phyloP scores from a whole-genome alignment of 2,329 filamentous ascomycete genomes.

The Hymenoscyphus infarciens region DNA sequence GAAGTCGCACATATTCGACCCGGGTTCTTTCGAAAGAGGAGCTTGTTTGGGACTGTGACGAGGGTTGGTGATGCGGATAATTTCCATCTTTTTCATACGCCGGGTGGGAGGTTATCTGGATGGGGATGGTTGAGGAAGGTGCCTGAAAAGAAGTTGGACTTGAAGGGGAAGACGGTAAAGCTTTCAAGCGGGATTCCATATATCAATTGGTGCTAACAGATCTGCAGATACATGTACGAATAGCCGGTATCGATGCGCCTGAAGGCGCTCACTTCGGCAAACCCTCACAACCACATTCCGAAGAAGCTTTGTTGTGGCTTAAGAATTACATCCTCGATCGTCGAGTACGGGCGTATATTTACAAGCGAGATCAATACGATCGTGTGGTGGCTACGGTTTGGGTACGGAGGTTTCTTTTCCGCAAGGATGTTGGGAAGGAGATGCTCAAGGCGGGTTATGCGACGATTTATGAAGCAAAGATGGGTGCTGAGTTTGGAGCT shows the following conservation, averaged over 20 bases:
- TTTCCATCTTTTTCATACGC: conserved; percentile 91
- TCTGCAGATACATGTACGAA: conserved; percentile 73
- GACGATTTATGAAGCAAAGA: conserved; percentile 91
- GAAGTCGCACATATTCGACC: conserved; percentile 72
- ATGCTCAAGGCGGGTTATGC: conserved; percentile 85
- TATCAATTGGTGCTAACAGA: conserved; percentile 11
- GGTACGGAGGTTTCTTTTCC: conserved; percentile 61
- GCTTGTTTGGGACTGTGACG: conserved; percentile 80
- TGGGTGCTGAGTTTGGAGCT: conserved; percentile 82
- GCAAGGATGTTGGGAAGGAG: conserved; percentile 79
- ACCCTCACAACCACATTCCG: conserved; percentile 77
- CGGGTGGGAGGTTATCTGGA: conserved; percentile 78
- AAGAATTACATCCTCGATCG: conserved; percentile 65
- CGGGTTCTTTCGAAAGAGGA: conserved; percentile 68
- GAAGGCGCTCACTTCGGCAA: conserved; percentile 90
- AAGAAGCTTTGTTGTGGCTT: conserved; percentile 82
- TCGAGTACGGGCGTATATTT: conserved; percentile 77
- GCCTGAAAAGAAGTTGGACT: conserved; percentile 62
- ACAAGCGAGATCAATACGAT: conserved; percentile 86
- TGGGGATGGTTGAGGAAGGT: conserved; percentile 89
- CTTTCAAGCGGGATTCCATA: neutral
- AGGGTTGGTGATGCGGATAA: conserved; percentile 96
- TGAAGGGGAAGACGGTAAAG: conserved; percentile 75
- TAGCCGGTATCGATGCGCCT: conserved; percentile 91
- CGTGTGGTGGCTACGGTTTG: conserved; percentile 84